Conservation (phyloP, 2,329 filamentous ascomycete species). For the Thielaviopsis populi region DNA sequence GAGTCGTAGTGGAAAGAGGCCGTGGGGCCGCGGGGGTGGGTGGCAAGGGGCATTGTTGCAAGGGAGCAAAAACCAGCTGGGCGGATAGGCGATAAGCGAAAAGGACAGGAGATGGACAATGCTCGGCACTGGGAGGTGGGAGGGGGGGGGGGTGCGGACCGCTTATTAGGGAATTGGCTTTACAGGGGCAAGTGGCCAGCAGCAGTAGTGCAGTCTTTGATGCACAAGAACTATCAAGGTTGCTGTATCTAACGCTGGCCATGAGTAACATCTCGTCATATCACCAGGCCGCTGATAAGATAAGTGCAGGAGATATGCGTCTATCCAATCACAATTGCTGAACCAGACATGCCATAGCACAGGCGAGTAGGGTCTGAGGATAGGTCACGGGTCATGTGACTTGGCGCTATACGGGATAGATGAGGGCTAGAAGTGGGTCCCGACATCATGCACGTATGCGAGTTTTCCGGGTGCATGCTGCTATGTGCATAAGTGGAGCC, state of each 20-base stretch:
- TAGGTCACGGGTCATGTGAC: background rate
- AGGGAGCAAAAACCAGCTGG: background rate
- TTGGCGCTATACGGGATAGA: background rate
- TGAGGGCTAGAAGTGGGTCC: background rate
- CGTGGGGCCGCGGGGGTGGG: background rate
- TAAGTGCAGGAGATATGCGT: background rate
- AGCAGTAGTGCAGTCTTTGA: no score
- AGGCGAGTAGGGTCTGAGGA: background rate
- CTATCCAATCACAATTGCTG: background rate
- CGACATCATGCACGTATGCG: background rate
- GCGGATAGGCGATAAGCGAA: background rate
- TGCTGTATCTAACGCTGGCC: no score
- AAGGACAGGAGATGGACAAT: no score
- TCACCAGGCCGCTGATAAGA: background rate
- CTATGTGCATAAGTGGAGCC: background rate
- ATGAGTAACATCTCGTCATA: background rate
- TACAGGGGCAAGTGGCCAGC: no score
- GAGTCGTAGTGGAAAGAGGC: constrained; percentile 5
- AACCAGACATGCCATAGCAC: background rate
- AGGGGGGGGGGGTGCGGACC: no score
- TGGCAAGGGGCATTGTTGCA: background rate
- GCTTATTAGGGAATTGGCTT: no score
- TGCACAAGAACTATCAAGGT: no score
- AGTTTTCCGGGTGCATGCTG: background rate
- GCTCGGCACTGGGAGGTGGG: no score